Base-by-base conservation (phyloP, 169 alveolate species). In the Cytauxzoon felis region DNA sequence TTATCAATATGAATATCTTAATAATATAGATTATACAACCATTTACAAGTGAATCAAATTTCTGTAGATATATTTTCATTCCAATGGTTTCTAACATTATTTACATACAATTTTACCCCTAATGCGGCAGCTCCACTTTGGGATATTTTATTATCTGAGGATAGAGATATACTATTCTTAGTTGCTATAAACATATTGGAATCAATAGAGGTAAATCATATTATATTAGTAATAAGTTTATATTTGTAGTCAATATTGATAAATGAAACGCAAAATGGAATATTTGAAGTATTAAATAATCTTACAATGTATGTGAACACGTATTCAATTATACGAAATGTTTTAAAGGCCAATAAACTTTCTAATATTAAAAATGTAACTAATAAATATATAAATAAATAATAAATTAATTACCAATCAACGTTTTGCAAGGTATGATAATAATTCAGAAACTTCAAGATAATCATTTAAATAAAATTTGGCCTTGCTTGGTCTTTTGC, bases 11-110 rank as follows among this genome's bases (percentile, higher is more conserved):
- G 56, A n/a, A n/a, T n/a, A n/a, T n/a, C n/a, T n/a, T n/a, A n/a
- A n/a, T n/a, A n/a, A n/a, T n/a, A n/a, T 42, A 54, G 36, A 61
- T 64, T 91, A 7, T 78, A 76, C 50, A 52, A 57, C 11, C 71
- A 87, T 36, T 45, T 90, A 27, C 58, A 54, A 53, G 62, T 70
- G 42, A 75, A 72, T 54, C 68, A 82, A 38, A 79, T 90, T 26
- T 67, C 61, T 30, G 92, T 90, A n/a, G 64, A 90, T 6, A 76
- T 91, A 87, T 83, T 78, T 65, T 89, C 90, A 0, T 67, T 93
- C 36, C 89, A 88, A 48, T 92, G 96, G 95, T 87, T 92, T 65
- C 82, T 92, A 80, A 90, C 95, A 27, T 67, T 92, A 18, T 92
- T 81, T 79, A 75, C 91, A 18, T 70, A 73, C 40, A 81, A 82